Evolutionary conservation across 2,329 filamentous ascomycete species (phyloP), one percentile per base, ranked within the genome.

Genomic region (Bipolaris oryzae): DNA sequence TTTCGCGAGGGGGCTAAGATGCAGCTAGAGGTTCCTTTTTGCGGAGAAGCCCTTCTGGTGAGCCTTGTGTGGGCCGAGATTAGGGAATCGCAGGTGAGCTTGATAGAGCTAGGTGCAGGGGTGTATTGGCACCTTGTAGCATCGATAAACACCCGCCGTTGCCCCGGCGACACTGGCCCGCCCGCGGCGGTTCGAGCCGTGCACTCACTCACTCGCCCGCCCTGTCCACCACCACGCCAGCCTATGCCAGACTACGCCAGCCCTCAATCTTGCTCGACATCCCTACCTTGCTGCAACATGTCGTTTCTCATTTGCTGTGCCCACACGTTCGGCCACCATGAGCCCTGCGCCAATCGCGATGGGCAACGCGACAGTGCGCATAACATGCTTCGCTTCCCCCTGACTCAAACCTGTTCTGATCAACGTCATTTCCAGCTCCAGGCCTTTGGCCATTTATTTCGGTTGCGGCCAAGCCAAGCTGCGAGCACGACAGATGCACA

Each of bases 21-120:
- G 68, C 68, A 68, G 66, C 70, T 71, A 70, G 62, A 46, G 55
- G 52, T 50, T 54, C 34, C 25, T 64, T 46, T 68, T 59, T 71
- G 70, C 64, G 70, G 70, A 70, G 69, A 67, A 62, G 43, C 37
- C 48, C 41, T 50, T 64, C 63, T 61, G 66, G 64, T 62, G 58
- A 55, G 52, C 50, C 41, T 60, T 51, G 44, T 71, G 70, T 70
- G 69, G 69, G 65, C 59, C 68, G 55, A 47, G 53, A 55, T 11
- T 43, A 62, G 62, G 56, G 56, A 48, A 48, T 59, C 58, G 61
- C 64, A 42, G 50, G 13, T 35, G 52, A 39, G 38, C 23, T 58
- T 18, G 44, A 53, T 51, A 41, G 42, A 56, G 53, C 50, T 37
- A 42, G 50, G 53, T 45, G 45, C 43, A 39, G 41, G 56, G 45